Base-by-base conservation (phyloP, 1,284 basidiomycete genomes). In the Ustilago crameri region DNA sequence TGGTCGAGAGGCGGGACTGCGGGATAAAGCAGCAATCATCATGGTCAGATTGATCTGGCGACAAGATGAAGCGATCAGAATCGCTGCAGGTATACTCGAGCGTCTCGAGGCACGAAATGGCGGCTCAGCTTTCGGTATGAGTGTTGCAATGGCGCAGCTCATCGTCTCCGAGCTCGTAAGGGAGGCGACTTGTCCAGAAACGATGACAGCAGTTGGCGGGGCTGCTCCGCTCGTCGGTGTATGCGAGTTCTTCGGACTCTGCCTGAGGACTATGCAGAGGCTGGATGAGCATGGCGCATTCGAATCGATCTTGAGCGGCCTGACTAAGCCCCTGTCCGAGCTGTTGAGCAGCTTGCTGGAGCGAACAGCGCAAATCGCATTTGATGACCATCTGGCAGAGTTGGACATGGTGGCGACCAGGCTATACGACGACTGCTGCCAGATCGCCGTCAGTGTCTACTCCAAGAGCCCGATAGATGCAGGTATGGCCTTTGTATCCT, bases 371-470 rank as follows among this genome's bases (percentile, higher is more conserved):
- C 44, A 60, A 1, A 9, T 22, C n/a, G 34, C 38, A 0, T 7
- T 12, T 9, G 42, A 56, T 30, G 50, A 60, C 14, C 42, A 10
- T n/a, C 9, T 30, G 4, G 46, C 32, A 4, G 59, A 68, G 51
- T 47, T 62, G 34, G 65, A 68, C n/a, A 17, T 3, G 30, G 26
- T 53, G 5, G 48, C 41, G 14, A 55, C 59, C 7, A 35, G 12
- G 24, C 44, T 68, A 7, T 58, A 45, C 18, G 42, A 54, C 27
- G 17, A 38, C 3, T 58, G 55, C n/a, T 51, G 49, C 20, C 7
- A 54, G 1, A 43, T 38, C 2, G 38, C 15, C 34, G 0, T 38
- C 40, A 2, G 38, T 20, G 42, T 27, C 10, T n/a, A 34, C 9
- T 38, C 5, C 27, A 30, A 3, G 10, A 34, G 45, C 26, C 22